Conservation (phyloP, 176 grass and related monocot genomes). For the Carex cristatella region DNA sequence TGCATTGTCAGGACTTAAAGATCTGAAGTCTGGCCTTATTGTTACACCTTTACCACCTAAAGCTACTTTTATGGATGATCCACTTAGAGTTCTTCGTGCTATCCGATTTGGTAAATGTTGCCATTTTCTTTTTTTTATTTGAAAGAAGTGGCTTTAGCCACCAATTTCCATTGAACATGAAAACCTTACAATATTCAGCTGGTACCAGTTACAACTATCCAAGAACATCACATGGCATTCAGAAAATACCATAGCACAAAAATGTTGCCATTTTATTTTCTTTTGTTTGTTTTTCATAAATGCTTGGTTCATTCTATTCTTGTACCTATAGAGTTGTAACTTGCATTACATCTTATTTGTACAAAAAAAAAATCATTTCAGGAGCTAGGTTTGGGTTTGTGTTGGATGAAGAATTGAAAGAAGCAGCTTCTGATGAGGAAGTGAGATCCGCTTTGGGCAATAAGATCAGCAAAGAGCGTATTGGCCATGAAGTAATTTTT, state of each 20-base stretch:
- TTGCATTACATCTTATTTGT: neutral
- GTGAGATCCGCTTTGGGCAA: slow-evolving; percentile 69
- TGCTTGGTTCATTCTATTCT: neutral
- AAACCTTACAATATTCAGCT: too few species aligned
- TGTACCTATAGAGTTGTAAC: neutral
- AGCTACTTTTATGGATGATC: slow-evolving; percentile 91
- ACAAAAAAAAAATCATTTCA: slow-evolving; percentile 23
- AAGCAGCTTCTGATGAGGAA: slow-evolving; percentile 74
- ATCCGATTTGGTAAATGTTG: slow-evolving; percentile 78
- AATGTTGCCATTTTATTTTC: neutral
- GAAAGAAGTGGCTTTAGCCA: too few species aligned
- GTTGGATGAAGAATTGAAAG: slow-evolving; percentile 75
- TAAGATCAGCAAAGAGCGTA: slow-evolving; percentile 92
- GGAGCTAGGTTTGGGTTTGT: slow-evolving; percentile 89
- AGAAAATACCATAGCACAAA: neutral
- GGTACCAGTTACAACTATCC: too few species aligned
- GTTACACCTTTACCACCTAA: slow-evolving; percentile 87
- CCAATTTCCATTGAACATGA: too few species aligned
- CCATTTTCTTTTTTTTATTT: neutral
- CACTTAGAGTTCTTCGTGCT: slow-evolving; percentile 94
- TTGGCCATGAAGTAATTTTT: slow-evolving; percentile 77
- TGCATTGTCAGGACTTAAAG: slow-evolving; percentile 58
- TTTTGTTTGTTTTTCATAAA: slow-evolving; percentile 22
- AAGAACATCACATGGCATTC: too few species aligned
- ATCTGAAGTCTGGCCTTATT: slow-evolving; percentile 66